phyloP scores from a whole-genome alignment of 352 stramenopile species.

The Phytopythium ostracodes region DNA sequence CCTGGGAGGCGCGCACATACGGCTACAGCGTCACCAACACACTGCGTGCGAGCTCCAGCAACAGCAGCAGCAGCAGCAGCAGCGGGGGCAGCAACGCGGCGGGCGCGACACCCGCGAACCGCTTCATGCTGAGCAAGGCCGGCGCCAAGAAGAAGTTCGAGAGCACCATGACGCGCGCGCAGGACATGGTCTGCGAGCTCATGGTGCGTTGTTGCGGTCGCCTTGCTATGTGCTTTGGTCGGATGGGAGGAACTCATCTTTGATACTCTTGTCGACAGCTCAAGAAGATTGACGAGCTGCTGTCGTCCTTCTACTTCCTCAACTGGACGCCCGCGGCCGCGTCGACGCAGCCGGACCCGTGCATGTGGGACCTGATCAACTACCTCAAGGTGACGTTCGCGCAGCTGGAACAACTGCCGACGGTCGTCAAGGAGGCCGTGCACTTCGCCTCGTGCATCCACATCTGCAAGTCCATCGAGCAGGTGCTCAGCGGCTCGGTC shows the following conservation, averaged over 20 bases:
- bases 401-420: slow-evolving; percentile 52
- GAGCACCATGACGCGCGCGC: slow-evolving; percentile 67
- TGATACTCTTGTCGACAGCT: slow-evolving; percentile 25
- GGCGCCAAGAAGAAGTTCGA: slow-evolving; percentile 81
- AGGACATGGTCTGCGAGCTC: slow-evolving; percentile 82
- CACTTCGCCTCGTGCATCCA: slow-evolving; percentile 79
- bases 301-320: slow-evolving; percentile 73
- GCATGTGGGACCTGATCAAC: slow-evolving; percentile 83
- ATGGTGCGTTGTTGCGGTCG: slow-evolving; percentile 43
- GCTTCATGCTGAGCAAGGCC: slow-evolving; percentile 48
- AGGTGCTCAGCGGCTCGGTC: slow-evolving; percentile 49
- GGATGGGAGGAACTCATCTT: background rate
- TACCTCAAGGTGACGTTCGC: slow-evolving; percentile 81
- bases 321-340: slow-evolving; percentile 63
- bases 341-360: slow-evolving; percentile 59
- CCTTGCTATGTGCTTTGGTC: background rate
- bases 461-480: slow-evolving; percentile 72
- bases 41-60: slow-evolving; percentile 22
- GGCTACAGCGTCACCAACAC: slow-evolving; percentile 71
- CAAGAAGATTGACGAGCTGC: slow-evolving; percentile 79
- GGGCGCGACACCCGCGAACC: slow-evolving; percentile 6
- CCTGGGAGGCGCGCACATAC: slow-evolving; percentile 66
- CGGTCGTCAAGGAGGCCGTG: slow-evolving; percentile 53
- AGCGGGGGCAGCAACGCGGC: background rate
- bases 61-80: slow-evolving; percentile 6